Evolutionary conservation across 805 yeast species (phyloP).

Genomic region (Ogataea parapolymorpha): DNA sequence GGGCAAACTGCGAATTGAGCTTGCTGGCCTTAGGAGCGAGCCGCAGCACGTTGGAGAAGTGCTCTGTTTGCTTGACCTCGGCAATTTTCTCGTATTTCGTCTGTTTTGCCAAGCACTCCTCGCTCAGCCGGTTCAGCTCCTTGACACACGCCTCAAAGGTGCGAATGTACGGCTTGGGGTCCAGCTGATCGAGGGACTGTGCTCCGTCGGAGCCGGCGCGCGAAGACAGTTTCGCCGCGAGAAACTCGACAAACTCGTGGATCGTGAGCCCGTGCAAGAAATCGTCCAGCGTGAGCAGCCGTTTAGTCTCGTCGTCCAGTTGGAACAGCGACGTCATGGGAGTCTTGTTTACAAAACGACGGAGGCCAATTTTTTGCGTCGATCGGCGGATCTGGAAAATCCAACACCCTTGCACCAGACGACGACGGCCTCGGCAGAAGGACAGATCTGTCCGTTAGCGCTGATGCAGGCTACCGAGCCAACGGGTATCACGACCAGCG

Average conservation of each 20-base stretch:
- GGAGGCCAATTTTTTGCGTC: neutral
- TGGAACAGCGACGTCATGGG: constrained; percentile 25
- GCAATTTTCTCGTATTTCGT: constrained; percentile 54
- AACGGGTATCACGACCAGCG: too few relatives aligned
- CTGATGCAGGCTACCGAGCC: too few relatives aligned
- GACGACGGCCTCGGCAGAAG: too few relatives aligned
- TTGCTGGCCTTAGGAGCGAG: constrained; percentile 42
- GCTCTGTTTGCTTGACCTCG: constrained; percentile 57
- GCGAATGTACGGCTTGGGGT: constrained; percentile 92
- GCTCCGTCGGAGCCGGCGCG: constrained; percentile 44
- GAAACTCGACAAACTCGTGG: constrained; percentile 74
- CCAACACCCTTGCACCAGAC: neutral
- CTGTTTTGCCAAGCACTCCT: constrained; percentile 52
- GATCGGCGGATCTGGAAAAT: constrained; percentile 1
- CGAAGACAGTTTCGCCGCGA: constrained; percentile 54
- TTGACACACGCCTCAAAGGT: constrained; percentile 84
- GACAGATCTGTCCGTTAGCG: too few relatives aligned
- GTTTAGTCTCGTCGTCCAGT: constrained; percentile 59
- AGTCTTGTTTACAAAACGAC: constrained; percentile 4
- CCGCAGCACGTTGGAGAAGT: constrained; percentile 61
- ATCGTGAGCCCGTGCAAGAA: constrained; percentile 69
- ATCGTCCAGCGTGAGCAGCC: constrained; percentile 54
- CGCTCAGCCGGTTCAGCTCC: constrained; percentile 60
- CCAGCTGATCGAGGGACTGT: constrained; percentile 55
- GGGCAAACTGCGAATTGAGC: constrained; percentile 45